Percentiles rank a stretch among this genome's conserved stretches.
These are phyloP conservation scores for Passiflora organensis DNA, from an alignment of 345 rosid genomes.

Conservation along the genomic window DNA sequence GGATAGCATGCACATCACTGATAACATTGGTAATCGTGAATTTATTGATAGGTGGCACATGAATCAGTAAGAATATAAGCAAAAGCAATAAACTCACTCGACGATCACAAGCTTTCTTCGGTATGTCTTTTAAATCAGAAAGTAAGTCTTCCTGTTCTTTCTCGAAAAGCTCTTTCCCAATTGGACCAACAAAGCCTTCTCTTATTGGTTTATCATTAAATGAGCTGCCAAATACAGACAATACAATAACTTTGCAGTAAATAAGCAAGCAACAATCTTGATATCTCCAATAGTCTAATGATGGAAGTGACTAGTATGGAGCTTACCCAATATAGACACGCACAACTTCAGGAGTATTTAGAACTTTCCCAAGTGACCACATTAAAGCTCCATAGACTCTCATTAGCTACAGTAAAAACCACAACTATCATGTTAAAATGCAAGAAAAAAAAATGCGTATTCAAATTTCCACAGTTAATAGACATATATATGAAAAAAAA, in stretches of 20 bases:
- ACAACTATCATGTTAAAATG: slow-evolving; percentile 6
- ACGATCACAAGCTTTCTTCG: slow-evolving; percentile 98
- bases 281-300: not conserved
- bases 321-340: slow-evolving; percentile 94
- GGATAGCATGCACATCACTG: too few species aligned
- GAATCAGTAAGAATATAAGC: too few species aligned
- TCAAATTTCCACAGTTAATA: not conserved
- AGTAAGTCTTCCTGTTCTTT: slow-evolving; percentile 94
- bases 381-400: slow-evolving; percentile 97
- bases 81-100: slow-evolving; percentile 54
- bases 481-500: not conserved
- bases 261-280: slow-evolving; percentile 3
- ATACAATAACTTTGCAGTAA: slow-evolving; percentile 4
- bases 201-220: slow-evolving; percentile 91
- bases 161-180: slow-evolving; percentile 88
- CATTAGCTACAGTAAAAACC: slow-evolving; percentile 59
- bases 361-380: slow-evolving; percentile 99
- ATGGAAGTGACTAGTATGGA: not conserved
- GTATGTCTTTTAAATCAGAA: slow-evolving; percentile 79
- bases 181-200: slow-evolving; percentile 67
- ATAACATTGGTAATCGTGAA: not conserved
- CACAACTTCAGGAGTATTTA: slow-evolving; percentile 86
- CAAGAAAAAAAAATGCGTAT: not conserved
- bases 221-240: slow-evolving; percentile 47
- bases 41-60: not conserved